phyloP scores from a whole-genome alignment of 108 stramenopile genomes.

The Licmophora abbreviata region DNA sequence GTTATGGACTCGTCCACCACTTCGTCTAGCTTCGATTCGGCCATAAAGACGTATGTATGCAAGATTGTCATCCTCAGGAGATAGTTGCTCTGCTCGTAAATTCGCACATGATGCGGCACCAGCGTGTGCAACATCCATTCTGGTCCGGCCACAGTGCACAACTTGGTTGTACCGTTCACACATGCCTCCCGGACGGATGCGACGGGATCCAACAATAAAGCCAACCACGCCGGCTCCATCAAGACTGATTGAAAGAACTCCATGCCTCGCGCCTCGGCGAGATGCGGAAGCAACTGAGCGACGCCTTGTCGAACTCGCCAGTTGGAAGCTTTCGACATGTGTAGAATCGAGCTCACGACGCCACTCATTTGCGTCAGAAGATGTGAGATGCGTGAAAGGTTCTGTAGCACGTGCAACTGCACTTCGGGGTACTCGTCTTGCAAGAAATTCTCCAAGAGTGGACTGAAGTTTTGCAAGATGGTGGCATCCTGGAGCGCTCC shows the following conservation, averaged over 20 bases:
- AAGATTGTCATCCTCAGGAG: slow-evolving; percentile 78
- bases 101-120: slow-evolving; percentile 52
- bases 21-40: slow-evolving; percentile 25
- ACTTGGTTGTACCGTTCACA: slow-evolving; percentile 59
- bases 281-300: slow-evolving; percentile 60
- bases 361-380: slow-evolving; percentile 72
- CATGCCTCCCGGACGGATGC: slow-evolving; percentile 67
- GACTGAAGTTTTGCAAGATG: slow-evolving; percentile 73
- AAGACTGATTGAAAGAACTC: slow-evolving; percentile 69
- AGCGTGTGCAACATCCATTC: slow-evolving; percentile 70
- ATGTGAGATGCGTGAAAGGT: slow-evolving; percentile 71
- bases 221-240: slow-evolving; percentile 76
- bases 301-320: slow-evolving; percentile 85
- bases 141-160: slow-evolving; percentile 67
- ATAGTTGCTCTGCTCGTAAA: slow-evolving; percentile 72
- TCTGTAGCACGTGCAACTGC: slow-evolving; percentile 79
- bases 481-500: slow-evolving; percentile 62
- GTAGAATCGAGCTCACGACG: slow-evolving; percentile 65
- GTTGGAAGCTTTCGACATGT: slow-evolving; percentile 78
- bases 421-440: slow-evolving; percentile 89
- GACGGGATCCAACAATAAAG: slow-evolving; percentile 73
- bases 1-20: slow-evolving; percentile 49
- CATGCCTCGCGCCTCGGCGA: slow-evolving; percentile 77
- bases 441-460: slow-evolving; percentile 72
- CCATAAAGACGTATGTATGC: slow-evolving; percentile 47